Evolutionary conservation across 2,329 filamentous ascomycete species (phyloP), one percentile per base, ranked within the genome.

Genomic region (Diplodia sapinea): DNA sequence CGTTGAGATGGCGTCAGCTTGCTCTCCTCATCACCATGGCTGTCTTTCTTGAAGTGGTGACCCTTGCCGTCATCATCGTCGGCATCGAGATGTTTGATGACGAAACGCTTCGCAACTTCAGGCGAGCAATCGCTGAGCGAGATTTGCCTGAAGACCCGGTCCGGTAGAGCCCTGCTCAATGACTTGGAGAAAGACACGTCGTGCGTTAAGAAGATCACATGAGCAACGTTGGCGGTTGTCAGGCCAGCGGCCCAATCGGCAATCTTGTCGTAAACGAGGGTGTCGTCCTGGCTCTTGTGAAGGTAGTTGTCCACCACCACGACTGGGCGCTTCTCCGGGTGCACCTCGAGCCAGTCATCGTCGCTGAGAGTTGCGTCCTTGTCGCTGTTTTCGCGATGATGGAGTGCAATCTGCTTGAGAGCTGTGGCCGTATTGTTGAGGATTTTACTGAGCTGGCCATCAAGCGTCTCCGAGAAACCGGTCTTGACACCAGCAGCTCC

Each of bases 401-500:
- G 86, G 4, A 97, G 80, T 0, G 91, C 91, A 59, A 96, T 90
- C 61, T 89, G 83, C 74, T 92, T 93, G 67, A 98, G 83, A 1
- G 94, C 94, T 0, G 86, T 86, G 0, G 91, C 88, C 0, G 94
- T 92, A 43, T 91, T 96, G 73, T 93, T 91, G 80, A 92, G 88
- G 59, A 98, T 97, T 79, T 97, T 97, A 76, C 87, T 88, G 17
- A 98, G 82, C 73, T 98, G 94, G 0, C 91, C 89, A 75, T 97
- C 94, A 33, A 97, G 82, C 0, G 93, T 97, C 76, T 97, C 94
- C 0, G 92, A 96, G 76, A 98, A 97, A 8, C 94, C 94, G 6
- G 93, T 91, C 80, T 98, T 97, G 68, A 96, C 91, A 13, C 94
- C 94, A 23, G 94, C 96, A 13, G 95, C 95, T 72, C 94, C 92